Evolutionary conservation across 1,284 basidiomycete genomes (phyloP).

Genomic region (Boletellus dicymbophilus): DNA sequence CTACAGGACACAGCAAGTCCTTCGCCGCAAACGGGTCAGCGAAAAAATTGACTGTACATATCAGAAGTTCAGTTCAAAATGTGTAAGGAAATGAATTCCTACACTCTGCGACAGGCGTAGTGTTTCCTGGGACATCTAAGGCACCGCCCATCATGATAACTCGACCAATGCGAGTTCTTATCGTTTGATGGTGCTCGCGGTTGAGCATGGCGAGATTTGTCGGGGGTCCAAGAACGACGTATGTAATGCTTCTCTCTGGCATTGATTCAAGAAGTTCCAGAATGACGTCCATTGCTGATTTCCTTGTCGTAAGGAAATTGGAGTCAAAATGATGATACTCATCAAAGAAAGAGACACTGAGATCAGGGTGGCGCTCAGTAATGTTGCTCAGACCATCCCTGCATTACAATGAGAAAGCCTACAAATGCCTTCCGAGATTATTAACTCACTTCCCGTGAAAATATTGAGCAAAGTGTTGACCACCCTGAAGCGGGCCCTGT

Average conservation of each 20-base stretch:
- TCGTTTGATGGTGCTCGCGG: slow-evolving; percentile 54
- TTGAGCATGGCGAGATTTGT: slow-evolving; percentile 83
- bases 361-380: slow-evolving; percentile 71
- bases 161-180: slow-evolving; percentile 65
- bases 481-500: slow-evolving; percentile 75
- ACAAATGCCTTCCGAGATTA: slow-evolving; percentile 13
- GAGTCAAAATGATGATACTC: slow-evolving; percentile 31
- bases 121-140: slow-evolving; percentile 92
- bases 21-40: slow-evolving; percentile 90
- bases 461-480: slow-evolving; percentile 81
- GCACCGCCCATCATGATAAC: slow-evolving; percentile 97
- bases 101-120: slow-evolving; percentile 82
- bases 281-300: slow-evolving; percentile 63
- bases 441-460: slow-evolving; percentile 74
- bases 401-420: slow-evolving; percentile 3
- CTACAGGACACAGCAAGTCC: slow-evolving; percentile 51
- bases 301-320: slow-evolving; percentile 50
- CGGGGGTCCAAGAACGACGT: slow-evolving; percentile 86
- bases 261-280: slow-evolving; percentile 65
- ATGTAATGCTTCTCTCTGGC: slow-evolving; percentile 71
- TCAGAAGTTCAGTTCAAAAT: slow-evolving; percentile 1
- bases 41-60: slow-evolving; percentile 81
- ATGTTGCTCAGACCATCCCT: slow-evolving; percentile 86
- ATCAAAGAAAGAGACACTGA: slow-evolving; percentile 43
- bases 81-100: slow-evolving; percentile 21